Conservation (phyloP, 345 rosid species). For the Corymbia maculata region DNA sequence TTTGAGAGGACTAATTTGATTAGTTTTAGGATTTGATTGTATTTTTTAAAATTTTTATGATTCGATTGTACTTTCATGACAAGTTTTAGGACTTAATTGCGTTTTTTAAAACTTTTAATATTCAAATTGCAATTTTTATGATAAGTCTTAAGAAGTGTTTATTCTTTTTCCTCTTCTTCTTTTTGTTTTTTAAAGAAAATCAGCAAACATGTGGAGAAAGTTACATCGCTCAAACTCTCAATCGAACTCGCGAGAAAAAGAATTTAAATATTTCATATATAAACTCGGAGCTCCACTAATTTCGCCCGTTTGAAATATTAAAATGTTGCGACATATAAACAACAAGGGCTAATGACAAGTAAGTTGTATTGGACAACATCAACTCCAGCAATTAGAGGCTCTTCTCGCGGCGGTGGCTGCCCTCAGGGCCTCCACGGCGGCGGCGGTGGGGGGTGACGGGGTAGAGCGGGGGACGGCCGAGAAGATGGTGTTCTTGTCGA, state of each 20-base stretch:
- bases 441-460: slow-evolving; percentile 66
- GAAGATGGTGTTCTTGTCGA: slow-evolving; percentile 66
- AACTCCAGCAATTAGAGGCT: background rate
- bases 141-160: no score
- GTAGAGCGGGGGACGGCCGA: slow-evolving; percentile 63
- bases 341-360: background rate
- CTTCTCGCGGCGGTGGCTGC: background rate
- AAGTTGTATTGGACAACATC: background rate
- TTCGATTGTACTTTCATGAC: no score
- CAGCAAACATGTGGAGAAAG: background rate
- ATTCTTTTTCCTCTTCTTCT: no score
- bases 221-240: background rate
- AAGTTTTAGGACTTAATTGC: no score
- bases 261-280: background rate
- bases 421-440: slow-evolving; percentile 71
- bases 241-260: background rate
- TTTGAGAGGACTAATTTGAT: no score
- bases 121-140: no score
- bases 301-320: background rate
- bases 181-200: background rate
- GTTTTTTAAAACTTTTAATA: no score
- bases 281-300: background rate
- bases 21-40: no score
- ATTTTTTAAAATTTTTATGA: no score
- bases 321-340: background rate